Base-by-base conservation (phyloP, 768 basidiomycete species). In the Lactarius pseudohatsudake region DNA sequence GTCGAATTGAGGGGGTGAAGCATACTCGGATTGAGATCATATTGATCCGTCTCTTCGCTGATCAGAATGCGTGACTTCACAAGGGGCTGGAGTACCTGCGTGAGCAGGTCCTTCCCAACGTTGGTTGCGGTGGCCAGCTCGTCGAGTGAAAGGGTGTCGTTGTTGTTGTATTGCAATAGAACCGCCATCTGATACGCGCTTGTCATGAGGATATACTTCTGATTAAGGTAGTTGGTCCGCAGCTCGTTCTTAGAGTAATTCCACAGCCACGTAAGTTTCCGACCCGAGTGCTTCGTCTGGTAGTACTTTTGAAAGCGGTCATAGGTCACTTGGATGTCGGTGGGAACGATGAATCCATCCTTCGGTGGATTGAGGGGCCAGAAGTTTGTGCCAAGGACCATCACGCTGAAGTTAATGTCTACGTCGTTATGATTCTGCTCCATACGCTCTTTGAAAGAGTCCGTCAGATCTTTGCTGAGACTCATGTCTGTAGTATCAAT, bases 221-320 rank as follows among this genome's bases (percentile, higher is more conserved):
- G 94, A 73, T 88, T 89, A 62, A 93, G 82, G 77, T 97, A 94
- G 74, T 91, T 95, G 69, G 96, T 96, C 64, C 90, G 86, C 7
- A 99, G 84, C 75, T 99, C 97, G 78, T 96, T 96, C 81, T 96
- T 96, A 63, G 89, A 94, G 76, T 96, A 93, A 74, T 98, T 96
- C 97, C 97, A 99, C 11, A 98, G 79, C 96, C 96, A 99, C 0
- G 93, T 96, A 53, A 99, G 84, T 75, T 96, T 96, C 67, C 96
- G 90, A 16, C 95, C 96, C 2, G 90, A 92, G 76, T 96, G 94
- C 76, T 96, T 94, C 74, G 87, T 87, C 74, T 92, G 91, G 76
- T 98, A 98, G 80, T 94, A 98, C 67, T 88, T 86, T 69, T 88
- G 86, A 82, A 98, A 99, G 54, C 93, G 86, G 65, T 96, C 90